Conservation (phyloP, 164 flowering plant species). For the Nelumbo lutea region DNA sequence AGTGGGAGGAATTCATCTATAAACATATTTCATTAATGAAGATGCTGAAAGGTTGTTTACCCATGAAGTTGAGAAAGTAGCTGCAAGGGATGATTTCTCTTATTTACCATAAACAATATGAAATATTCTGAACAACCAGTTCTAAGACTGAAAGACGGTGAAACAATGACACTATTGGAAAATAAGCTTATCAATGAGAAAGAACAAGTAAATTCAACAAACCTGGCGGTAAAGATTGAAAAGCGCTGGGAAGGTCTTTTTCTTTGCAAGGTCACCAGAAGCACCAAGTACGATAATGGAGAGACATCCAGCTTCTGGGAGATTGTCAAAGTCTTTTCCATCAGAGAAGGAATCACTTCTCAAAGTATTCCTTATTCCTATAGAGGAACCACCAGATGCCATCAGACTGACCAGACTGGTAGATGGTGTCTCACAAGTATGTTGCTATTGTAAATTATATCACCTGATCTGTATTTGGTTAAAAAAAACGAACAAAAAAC, state of each 20-base stretch:
- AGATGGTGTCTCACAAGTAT: background rate
- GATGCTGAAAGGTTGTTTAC: background rate
- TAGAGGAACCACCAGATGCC: constrained; percentile 39
- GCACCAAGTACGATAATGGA: constrained; percentile 94
- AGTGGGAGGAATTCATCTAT: no score
- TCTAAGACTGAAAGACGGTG: background rate
- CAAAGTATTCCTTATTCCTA: constrained; percentile 39
- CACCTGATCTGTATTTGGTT: background rate
- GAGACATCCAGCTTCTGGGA: constrained; percentile 70
- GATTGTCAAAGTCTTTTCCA: constrained; percentile 31
- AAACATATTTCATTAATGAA: background rate
- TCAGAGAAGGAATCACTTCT: constrained; percentile 40
- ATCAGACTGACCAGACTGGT: constrained; percentile 7
- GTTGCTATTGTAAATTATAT: background rate
- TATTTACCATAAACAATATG: background rate
- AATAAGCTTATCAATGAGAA: background rate
- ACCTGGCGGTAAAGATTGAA: constrained; percentile 91
- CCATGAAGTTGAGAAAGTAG: background rate
- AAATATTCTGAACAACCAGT: background rate
- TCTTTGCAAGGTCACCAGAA: constrained; percentile 99
- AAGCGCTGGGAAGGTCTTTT: constrained; percentile 97
- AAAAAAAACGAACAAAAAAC: no score
- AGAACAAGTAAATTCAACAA: background rate
- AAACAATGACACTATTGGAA: background rate
- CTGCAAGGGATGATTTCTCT: background rate